Base-by-base conservation (phyloP, 2,329 filamentous ascomycete species). In the Colletotrichum acutatum region DNA sequence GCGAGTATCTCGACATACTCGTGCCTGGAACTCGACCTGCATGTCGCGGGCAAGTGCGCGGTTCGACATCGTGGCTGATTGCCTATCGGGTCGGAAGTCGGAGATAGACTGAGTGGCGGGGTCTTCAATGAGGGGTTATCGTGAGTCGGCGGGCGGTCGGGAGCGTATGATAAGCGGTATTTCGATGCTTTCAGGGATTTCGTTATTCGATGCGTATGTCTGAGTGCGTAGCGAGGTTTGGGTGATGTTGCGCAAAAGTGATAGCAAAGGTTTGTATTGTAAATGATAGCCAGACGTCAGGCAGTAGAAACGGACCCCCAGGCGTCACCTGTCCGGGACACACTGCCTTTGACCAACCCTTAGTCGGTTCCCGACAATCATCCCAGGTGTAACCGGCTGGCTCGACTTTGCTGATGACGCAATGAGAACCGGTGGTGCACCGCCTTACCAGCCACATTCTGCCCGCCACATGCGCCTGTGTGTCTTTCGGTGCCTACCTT, bases 11-110 rank as follows among this genome's bases (percentile, higher is more conserved):
- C 8, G 24, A 76, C 80, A 71, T 82, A 87, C 86, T 80, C 89
- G 87, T 74, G 89, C 89, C 79, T 91, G 88, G 80, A 91, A 90
- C 82, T 91, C 89, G 82, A 89, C 86, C 79, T 91, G 88, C 87
- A 88, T 90, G 81, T 90, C 89, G 81, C 88, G 86, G 76, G 88
- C 85, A 71, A 86, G 83, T 79, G 90, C 89, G 80, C 88, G 86
- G 81, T 89, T 90, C 74, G 88, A 87, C 89, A 91, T 91, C 70
- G 72, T 84, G 81, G 28, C 32, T 52, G 24, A 28, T 42, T 42
- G 7, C 42, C 14, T 57, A 14, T 56, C 30, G 42, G 42, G 22
- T 19, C 22, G 16, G 37, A 19, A 42, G 37, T 19, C 62, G n/a
- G 64, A 68, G 30, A 53, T 6, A 49, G 3, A 66, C 37, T 53